Evolutionary conservation across 2,329 filamentous ascomycete genomes (phyloP).

Genomic region (Fusarium sp.): DNA sequence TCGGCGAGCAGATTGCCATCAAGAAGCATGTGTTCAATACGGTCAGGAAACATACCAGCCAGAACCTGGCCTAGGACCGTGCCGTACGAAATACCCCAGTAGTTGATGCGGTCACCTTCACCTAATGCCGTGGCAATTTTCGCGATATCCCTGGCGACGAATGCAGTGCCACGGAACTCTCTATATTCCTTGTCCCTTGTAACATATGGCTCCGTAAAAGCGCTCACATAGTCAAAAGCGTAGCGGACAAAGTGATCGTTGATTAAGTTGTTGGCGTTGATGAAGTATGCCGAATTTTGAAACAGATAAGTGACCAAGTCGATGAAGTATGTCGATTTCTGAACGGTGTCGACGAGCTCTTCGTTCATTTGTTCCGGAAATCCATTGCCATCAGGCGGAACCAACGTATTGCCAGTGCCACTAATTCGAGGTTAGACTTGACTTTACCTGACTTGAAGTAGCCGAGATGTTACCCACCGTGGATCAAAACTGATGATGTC

Average conservation of each 20-base stretch:
- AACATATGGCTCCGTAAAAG: background rate
- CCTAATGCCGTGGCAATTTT: constrained; percentile 47
- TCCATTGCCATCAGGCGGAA: background rate
- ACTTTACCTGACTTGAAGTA: fast-evolving
- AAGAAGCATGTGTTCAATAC: constrained; percentile 29
- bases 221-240: background rate
- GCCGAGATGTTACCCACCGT: background rate
- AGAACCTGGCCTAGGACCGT: constrained; percentile 30
- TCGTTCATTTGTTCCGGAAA: fast-evolving
- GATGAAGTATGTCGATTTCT: too few species aligned
- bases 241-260: background rate
- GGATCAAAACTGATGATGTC: background rate
- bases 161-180: background rate
- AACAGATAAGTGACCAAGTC: too few species aligned
- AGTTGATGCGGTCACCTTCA: constrained; percentile 47
- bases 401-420: background rate
- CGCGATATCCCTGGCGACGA: constrained; percentile 48
- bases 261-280: too few species aligned
- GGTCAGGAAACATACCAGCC: constrained; percentile 36
- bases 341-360: background rate
- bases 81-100: constrained; percentile 45
- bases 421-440: background rate
- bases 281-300: background rate
- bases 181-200: too few species aligned
- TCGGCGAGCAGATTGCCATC: constrained; percentile 22